Evolutionary conservation across 495 filamentous ascomycete species (phyloP), one percentile per base, ranked within the genome.

Genomic region (Lichenothelia convexa): DNA sequence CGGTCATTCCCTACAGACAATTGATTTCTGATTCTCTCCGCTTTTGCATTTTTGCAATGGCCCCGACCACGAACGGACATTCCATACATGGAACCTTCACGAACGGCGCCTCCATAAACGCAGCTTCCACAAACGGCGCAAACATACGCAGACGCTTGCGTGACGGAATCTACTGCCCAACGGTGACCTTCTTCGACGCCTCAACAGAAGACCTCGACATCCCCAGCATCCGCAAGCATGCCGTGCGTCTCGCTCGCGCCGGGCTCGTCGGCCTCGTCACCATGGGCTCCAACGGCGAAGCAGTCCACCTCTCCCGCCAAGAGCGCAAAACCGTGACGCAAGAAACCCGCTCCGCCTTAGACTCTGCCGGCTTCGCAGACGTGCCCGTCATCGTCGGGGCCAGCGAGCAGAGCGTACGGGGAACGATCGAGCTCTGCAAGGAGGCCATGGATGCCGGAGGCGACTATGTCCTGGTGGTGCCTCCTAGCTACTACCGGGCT

Each of bases 321-420:
- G 57, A 60, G 42, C 46, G 57, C 21, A 44, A 49, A 20, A 43
- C 45, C 38, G 68, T 91, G 40, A 89, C 80, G 18, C 60, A 66
- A 34, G 65, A 73, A 13, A 92, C 85, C 1, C 78, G 80, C 18
- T 71, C 71, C 34, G 75, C 80, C 32, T 66, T 91, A 22, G 70
- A 82, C 56, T 66, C 69, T 27, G 63, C 73, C 21, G 78, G 81
- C 16, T 78, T 68, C 54, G 56, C 63, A 2, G 61, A 70, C 40
- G 54, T 83, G 45, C 84, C 81, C 18, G 54, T 94, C 27, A 80
- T 94, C 41, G 86, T 84, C 21, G 87, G 86, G 21, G 84, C 78
- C 48, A 80, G 80, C 26, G 73, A 77, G 21, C 75, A 85, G 46
- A 87, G 80, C 0, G 81, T 79, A n/a, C 75, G 79, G 35, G 86